Conservation (phyloP, 2,329 filamentous ascomycete species). For the Ceratocystis colombiana region DNA sequence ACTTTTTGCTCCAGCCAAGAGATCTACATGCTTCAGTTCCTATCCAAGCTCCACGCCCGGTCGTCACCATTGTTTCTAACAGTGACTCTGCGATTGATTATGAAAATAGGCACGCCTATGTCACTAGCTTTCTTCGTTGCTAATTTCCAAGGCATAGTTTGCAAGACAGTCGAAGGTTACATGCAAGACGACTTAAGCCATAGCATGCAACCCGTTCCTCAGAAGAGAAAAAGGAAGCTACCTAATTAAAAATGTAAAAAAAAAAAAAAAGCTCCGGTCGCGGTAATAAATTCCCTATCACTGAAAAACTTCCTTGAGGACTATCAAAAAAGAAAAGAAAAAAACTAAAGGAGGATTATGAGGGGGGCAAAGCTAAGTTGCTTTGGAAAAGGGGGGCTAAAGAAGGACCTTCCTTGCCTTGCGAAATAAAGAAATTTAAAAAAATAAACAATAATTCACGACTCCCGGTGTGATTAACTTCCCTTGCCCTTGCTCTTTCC, state of each 20-base stretch:
- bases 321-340: not conserved
- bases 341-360: not conserved
- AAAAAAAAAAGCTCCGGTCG: not conserved
- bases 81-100: not conserved
- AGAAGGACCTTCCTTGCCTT: not conserved
- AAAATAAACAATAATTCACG: not conserved
- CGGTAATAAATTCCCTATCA: not conserved
- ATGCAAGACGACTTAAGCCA: not conserved
- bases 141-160: not conserved
- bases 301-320: not conserved
- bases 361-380: not conserved
- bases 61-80: not conserved
- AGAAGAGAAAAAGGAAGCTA: not conserved
- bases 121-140: not conserved
- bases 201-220: not conserved
- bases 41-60: not conserved
- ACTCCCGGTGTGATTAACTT: not conserved
- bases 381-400: conserved; percentile 9
- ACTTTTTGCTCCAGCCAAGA: conserved; percentile 3
- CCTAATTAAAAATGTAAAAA: not conserved
- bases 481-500: conserved; percentile 19
- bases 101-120: not conserved
- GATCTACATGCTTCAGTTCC: conserved; percentile 13
- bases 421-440: not conserved
- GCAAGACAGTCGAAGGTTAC: not conserved